Conservation (phyloP, 2,329 filamentous ascomycete genomes). For the Xylaria digitata region DNA sequence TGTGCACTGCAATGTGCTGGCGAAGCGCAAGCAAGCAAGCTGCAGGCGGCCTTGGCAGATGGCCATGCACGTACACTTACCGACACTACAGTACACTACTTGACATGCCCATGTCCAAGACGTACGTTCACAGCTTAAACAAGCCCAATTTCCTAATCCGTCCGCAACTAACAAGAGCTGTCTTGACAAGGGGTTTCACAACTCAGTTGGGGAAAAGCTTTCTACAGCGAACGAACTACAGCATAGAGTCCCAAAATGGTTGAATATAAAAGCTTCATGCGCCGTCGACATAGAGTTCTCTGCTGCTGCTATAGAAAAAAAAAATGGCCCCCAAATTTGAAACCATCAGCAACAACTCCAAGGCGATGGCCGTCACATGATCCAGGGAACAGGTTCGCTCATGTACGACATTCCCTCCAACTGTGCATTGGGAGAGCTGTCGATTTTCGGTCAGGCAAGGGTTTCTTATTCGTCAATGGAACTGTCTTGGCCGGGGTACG, state of each 20-base stretch:
- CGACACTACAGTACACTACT: conserved; percentile 15
- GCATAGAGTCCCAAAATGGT: conserved; percentile 25
- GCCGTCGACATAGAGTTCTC: conserved; percentile 34
- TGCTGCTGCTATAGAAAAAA: conserved; percentile 4
- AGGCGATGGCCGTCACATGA: conserved; percentile 47
- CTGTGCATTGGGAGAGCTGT: conserved; percentile 42
- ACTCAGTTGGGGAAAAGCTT: conserved; percentile 19
- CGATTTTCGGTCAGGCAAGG: conserved; percentile 46
- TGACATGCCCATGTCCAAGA: conserved; percentile 27
- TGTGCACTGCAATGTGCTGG: conserved; percentile 32
- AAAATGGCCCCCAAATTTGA: conserved; percentile 42
- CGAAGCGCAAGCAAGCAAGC: conserved; percentile 28
- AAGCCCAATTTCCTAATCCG: conserved; percentile 38
- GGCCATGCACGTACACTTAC: conserved; percentile 36
- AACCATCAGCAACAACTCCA: conserved; percentile 32
- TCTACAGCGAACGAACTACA: conserved; percentile 19
- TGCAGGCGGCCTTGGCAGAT: conserved; percentile 42
- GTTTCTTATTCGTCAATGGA: conserved; percentile 48
- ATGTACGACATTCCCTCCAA: conserved; percentile 47
- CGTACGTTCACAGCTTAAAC: conserved; percentile 30
- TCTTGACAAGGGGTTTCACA: conserved; percentile 23
- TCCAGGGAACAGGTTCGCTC: conserved; percentile 39
- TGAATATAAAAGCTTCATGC: conserved; percentile 37
- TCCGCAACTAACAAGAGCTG: conserved; percentile 29
- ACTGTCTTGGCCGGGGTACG: conserved; percentile 39